phyloP scores from a whole-genome alignment of 345 rosid species.

The Noccaea caerulescens region DNA sequence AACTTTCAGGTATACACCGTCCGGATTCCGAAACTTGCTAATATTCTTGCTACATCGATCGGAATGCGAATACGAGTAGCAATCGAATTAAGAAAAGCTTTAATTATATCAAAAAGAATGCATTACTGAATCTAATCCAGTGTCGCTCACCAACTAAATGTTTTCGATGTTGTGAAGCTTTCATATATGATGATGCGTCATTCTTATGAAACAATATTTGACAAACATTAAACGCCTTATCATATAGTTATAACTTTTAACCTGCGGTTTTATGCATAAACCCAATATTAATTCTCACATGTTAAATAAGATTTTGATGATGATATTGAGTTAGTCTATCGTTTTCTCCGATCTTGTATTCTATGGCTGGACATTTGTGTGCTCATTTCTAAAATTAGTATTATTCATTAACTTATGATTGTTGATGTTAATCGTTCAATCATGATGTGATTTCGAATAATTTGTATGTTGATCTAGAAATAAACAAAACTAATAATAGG shows the following conservation, averaged over 20 bases:
- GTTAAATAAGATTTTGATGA: constrained; percentile 23
- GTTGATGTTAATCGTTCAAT: background rate
- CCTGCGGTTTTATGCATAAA: constrained; percentile 6
- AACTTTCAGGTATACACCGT: too few species aligned
- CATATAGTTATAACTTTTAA: constrained; percentile 8
- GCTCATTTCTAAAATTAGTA: constrained; percentile 2
- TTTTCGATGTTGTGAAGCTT: constrained; percentile 22
- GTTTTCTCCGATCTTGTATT: constrained; percentile 14
- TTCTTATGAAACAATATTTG: background rate
- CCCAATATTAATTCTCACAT: constrained; percentile 19
- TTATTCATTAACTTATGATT: background rate
- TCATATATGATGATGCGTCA: constrained; percentile 8
- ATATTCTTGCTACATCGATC: background rate
- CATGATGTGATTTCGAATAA: background rate
- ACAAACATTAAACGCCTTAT: background rate
- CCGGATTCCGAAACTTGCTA: background rate
- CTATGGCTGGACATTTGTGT: constrained; percentile 8
- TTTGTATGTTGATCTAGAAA: background rate
- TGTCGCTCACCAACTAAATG: constrained; percentile 13
- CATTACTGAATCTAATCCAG: constrained; percentile 15
- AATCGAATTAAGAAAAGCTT: too few species aligned
- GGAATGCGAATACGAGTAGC: background rate
- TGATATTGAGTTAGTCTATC: constrained; percentile 14
- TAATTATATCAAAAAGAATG: background rate
- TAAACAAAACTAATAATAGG: background rate